phyloP scores from a whole-genome alignment of 192 early-diverging fungal genomes.

The Coemansia sp. region DNA sequence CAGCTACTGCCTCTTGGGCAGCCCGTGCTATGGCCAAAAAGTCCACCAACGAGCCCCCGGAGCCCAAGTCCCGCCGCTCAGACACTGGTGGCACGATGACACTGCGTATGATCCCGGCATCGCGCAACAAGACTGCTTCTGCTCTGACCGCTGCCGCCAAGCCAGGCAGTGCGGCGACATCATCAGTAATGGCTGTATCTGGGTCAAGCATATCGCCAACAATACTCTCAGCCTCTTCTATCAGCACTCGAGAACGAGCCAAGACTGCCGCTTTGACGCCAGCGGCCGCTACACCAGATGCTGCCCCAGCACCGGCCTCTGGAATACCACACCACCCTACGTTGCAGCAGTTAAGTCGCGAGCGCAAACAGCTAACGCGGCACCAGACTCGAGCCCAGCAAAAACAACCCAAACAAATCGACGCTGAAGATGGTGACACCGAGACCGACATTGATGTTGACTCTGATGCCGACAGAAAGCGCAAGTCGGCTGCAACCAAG shows the following conservation, averaged over 20 bases:
- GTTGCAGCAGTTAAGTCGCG: conserved; percentile 42
- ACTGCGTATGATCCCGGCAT: conserved; percentile 41
- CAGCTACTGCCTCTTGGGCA: conserved; percentile 53
- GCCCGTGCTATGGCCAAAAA: conserved; percentile 40
- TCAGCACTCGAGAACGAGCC: neutral
- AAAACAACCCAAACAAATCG: conserved; percentile 5
- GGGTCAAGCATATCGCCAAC: neutral
- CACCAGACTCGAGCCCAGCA: conserved; percentile 27
- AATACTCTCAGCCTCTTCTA: neutral
- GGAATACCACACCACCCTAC: conserved; percentile 28
- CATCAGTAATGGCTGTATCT: neutral
- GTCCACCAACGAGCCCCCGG: conserved; percentile 12
- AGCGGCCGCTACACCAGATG: conserved; percentile 1
- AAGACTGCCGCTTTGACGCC: neutral
- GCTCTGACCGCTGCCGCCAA: neutral
- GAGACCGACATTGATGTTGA: neutral
- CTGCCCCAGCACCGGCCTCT: neutral
- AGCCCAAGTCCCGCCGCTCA: conserved; percentile 13
- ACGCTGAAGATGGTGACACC: neutral
- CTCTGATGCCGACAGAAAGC: neutral
- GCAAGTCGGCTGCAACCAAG: neutral
- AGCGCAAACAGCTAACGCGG: conserved; percentile 44
- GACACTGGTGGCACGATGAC: conserved; percentile 43
- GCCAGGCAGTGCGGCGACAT: neutral
- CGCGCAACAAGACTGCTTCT: conserved; percentile 23